phyloP scores from a whole-genome alignment of 768 basidiomycete species.

The Crepidotus variabilis region DNA sequence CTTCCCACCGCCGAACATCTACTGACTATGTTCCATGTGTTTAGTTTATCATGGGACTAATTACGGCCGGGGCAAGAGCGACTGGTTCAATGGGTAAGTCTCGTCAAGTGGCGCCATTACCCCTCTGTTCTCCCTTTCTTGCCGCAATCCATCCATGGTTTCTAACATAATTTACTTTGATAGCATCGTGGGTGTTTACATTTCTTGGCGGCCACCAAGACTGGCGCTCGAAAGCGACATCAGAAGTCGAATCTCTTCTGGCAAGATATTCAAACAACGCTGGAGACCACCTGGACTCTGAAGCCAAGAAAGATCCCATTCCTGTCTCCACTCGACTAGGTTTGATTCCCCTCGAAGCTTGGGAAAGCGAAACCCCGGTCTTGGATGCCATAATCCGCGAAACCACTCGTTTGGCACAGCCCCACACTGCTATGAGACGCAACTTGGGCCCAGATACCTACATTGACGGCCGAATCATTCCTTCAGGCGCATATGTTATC shows the following conservation, averaged over 20 bases:
- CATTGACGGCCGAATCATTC: slow-evolving; percentile 66
- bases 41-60: slow-evolving; percentile 78
- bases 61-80: slow-evolving; percentile 78
- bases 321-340: slow-evolving; percentile 39
- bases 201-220: slow-evolving; percentile 66
- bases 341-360: slow-evolving; percentile 59
- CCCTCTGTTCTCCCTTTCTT: no score
- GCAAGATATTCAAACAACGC: slow-evolving; percentile 29
- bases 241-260: slow-evolving; percentile 58
- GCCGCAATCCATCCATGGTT: not conserved
- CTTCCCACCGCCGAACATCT: slow-evolving; percentile 8
- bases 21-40: slow-evolving; percentile 16
- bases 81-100: slow-evolving; percentile 64
- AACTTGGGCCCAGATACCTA: slow-evolving; percentile 71
- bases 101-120: no score
- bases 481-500: slow-evolving; percentile 70
- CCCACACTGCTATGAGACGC: slow-evolving; percentile 77
- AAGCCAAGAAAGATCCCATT: slow-evolving; percentile 9
- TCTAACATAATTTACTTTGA: not conserved
- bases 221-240: slow-evolving; percentile 59
- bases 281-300: not conserved
- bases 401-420: slow-evolving; percentile 75
- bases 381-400: slow-evolving; percentile 73
- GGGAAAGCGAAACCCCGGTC: slow-evolving; percentile 68
- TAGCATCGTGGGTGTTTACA: slow-evolving; percentile 72